Evolutionary conservation across 1,284 basidiomycete species (phyloP), one percentile per base, ranked within the genome.

Genomic region (Coniferiporia weirii): DNA sequence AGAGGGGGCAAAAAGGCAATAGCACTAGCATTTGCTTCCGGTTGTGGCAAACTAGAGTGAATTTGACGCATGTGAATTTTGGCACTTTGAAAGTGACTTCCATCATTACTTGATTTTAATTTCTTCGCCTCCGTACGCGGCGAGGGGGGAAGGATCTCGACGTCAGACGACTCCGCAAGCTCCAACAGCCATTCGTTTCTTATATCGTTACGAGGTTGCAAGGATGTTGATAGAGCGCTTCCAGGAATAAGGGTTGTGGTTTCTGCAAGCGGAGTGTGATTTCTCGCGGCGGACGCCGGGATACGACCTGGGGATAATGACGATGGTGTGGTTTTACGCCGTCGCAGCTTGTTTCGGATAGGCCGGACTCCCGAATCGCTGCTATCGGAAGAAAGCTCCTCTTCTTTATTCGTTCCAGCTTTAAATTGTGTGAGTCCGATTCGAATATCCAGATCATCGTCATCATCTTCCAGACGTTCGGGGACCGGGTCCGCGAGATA

Each of bases 371-470:
- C 32, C 22, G 17, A 22, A 32, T 52, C 27, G 38, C 40, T 35
- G 27, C 56, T 57, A 10, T 50, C 49, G 6, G 48, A 51, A 22
- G 17, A 36, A 19, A 17, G 5, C 20, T 12, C 13, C 10, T 17
- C 19, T 12, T 57, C 49, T 45, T 40, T 15, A 19, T 15, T 36
- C 3, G 44, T 19, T 8, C 38, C 36, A 40, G 12, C 15, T 13
- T 43, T 47, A 22, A 53, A 7, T 12, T 20, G 51, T n/a, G 20
- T 38, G 1, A 71, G 60, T 8, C 74, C 73, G 15, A 51, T 60
- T 57, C 82, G 80, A 35, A 84, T 79, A 4, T 80, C 79, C 63
- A 77, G 66, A 64, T 86, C 82, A 54, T 81, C 78, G 2, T 77
- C 75, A 64, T 86, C 83, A 59, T 85, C 82, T 15, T 67, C 67